These are phyloP conservation scores for Ogataea saltuana DNA, from an alignment of 805 yeast species.

Conservation along the genomic window DNA sequence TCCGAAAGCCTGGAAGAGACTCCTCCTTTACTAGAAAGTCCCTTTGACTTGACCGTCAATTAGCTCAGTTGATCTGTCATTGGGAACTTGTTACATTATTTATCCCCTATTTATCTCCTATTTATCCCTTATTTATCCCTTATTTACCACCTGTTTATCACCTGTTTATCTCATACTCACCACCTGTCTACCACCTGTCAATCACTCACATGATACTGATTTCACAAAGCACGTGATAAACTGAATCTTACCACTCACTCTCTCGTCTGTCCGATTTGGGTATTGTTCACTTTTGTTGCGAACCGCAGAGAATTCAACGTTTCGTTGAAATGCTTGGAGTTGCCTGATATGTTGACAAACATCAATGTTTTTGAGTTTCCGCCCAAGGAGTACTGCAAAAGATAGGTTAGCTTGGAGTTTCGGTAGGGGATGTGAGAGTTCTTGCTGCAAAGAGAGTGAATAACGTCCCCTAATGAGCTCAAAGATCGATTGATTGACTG, in stretches of 20 bases:
- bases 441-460: conserved; percentile 39
- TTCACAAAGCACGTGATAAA: not conserved
- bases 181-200: too few relatives aligned
- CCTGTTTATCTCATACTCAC: conserved; percentile 3
- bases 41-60: conserved; percentile 17
- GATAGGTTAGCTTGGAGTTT: conserved; percentile 74
- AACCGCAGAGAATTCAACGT: conserved; percentile 83
- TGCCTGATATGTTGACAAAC: conserved; percentile 88
- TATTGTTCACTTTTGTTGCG: conserved; percentile 78
- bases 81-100: not conserved
- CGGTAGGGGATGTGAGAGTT: conserved; percentile 63
- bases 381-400: conserved; percentile 78
- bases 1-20: conserved; percentile 28
- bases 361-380: conserved; percentile 88
- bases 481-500: conserved; percentile 86
- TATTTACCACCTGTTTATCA: conserved; percentile 2
- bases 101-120: conserved; percentile 4
- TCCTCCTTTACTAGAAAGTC: conserved; percentile 33
- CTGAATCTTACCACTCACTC: not conserved
- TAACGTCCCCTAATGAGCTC: conserved; percentile 89
- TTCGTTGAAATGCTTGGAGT: conserved; percentile 62
- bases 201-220: not conserved
- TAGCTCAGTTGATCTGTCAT: not conserved
- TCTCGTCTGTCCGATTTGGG: conserved; percentile 32
- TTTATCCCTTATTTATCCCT: not conserved